Base-by-base conservation (phyloP, 441 rosid genomes). In the Pelargonium myrrhifolium region DNA sequence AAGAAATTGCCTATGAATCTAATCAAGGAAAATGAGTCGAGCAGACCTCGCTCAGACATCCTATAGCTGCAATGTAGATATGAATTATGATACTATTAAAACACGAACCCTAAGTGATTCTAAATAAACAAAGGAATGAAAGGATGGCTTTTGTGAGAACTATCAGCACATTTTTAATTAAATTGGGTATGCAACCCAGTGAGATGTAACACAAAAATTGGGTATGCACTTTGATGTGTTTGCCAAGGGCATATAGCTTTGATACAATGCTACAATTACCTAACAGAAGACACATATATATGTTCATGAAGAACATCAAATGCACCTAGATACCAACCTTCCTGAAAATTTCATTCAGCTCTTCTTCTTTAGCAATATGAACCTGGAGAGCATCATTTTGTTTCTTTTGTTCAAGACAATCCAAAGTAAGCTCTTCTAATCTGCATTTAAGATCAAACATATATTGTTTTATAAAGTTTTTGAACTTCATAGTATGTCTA, bases 351-450 rank as follows among this genome's bases (percentile, higher is more conserved):
- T 74, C 85, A 67, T 78, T 83, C 69, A 84, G 85, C 76, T 82
- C 88, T 77, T 82, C 86, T 68, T 83, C 79, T 77, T 83, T 86
- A 56, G 78, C 74, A 73, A 85, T 81, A 69, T 86, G 88, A 74
- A 75, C 65, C 80, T 74, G 85, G 79, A 90, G 81, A 55, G 68
- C 77, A 68, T 86, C 88, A 80, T 80, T 87, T 51, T 73, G 68
- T 72, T 80, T 83, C 84, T 85, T 85, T 68, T 81, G 87, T 67
- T 84, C 86, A 79, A 85, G 81, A 78, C 78, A 83, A 58, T 86
- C 85, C 64, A 84, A 80, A 69, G 75, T 74, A 68, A 90, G 86
- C 78, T 77, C 95, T 75, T 92, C 96, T 68, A 89, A 74, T 85
- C 98, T 95, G 86, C 37, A 67, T 68, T 15, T 65, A 65, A 62